Conservation (phyloP, 2,329 filamentous ascomycete species). For the Hypoxylon sp. region DNA sequence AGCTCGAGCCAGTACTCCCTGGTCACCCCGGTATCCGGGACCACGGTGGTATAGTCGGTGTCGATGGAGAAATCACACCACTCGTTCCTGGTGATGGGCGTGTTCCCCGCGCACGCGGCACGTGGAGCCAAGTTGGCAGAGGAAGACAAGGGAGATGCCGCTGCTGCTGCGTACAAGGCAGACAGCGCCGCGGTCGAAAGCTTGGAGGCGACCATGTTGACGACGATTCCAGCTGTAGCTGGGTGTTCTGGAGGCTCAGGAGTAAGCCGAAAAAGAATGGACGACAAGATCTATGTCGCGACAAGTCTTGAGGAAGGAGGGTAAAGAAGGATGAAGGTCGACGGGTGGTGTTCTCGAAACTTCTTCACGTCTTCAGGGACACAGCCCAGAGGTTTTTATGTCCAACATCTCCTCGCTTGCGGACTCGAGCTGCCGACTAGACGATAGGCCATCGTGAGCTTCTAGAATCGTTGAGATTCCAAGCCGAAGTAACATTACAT, state of each 20-base stretch:
- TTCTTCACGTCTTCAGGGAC: neutral
- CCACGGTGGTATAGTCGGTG: conserved; percentile 47
- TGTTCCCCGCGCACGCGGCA: conserved; percentile 39
- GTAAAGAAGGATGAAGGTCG: conserved; percentile 23
- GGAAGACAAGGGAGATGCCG: conserved; percentile 26
- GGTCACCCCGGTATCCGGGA: conserved; percentile 52
- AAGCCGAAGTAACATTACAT: conserved; percentile 22
- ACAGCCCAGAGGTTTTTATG: conserved; percentile 23
- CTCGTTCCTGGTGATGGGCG: conserved; percentile 39
- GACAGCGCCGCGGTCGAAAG: conserved; percentile 23
- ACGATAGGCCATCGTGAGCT: conserved; percentile 9
- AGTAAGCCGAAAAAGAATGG: neutral
- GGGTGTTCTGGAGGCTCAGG: neutral
- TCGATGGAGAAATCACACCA: conserved; percentile 54
- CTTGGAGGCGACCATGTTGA: conserved; percentile 27
- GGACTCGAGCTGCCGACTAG: conserved; percentile 17
- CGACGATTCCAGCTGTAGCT: conserved; percentile 3
- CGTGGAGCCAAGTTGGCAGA: conserved; percentile 28
- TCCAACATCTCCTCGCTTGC: conserved; percentile 4
- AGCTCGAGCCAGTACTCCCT: conserved; percentile 51
- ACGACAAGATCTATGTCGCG: neutral
- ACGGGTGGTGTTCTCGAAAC: conserved; percentile 5
- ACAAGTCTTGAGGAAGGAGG: conserved; percentile 3
- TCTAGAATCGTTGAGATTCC: conserved; percentile 7
- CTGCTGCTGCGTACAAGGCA: conserved; percentile 14